Evolutionary conservation across 1,284 basidiomycete species (phyloP), one percentile per base, ranked within the genome.

Genomic region (Ganoderma meredithae): DNA sequence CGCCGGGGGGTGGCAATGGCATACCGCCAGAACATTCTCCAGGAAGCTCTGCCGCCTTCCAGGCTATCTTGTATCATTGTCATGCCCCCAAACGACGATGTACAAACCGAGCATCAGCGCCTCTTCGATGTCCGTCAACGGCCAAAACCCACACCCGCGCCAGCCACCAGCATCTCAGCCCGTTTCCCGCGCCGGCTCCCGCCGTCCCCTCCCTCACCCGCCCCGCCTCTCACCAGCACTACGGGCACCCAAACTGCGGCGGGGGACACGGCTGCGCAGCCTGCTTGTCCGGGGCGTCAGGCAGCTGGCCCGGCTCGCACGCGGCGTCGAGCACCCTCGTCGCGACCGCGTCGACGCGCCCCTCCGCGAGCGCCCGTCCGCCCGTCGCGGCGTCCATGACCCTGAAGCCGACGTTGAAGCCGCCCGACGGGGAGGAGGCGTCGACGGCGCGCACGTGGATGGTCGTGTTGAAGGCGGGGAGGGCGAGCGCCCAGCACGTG

Each of bases 371-470:
- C 36, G 71, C 73, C 43, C 65, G 68, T 47, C 64, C 65, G 59
- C 69, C 49, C 40, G 75, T 76, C 62, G 75, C 65, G 49, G 31
- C 63, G 67, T 76, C 69, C 67, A 76, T 68, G 65, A 74, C 73
- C 36, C 41, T 41, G 52, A 69, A 55, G 55, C 74, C 72, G 68
- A 76, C 70, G 66, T 76, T 76, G 76, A 83, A 83, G 8, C 81
- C 82, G 62, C 60, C 31, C 69, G 72, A 1, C 79, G 75, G 61
- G 2, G 27, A 31, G 27, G 27, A 31, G 70, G 70, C 75, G 74
- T 87, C 85, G 63, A 87, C 78, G 17, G 80, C 85, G n/a, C 79
- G 75, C 31, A 86, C 72, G 61, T 77, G 72, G 65, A 86, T 31
- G 27, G 27, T 69, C 19, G 71, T 78, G 44, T 77, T 78, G 74